Base-by-base conservation (phyloP, 805 yeast genomes). In the Phaffomyces thermotolerans region DNA sequence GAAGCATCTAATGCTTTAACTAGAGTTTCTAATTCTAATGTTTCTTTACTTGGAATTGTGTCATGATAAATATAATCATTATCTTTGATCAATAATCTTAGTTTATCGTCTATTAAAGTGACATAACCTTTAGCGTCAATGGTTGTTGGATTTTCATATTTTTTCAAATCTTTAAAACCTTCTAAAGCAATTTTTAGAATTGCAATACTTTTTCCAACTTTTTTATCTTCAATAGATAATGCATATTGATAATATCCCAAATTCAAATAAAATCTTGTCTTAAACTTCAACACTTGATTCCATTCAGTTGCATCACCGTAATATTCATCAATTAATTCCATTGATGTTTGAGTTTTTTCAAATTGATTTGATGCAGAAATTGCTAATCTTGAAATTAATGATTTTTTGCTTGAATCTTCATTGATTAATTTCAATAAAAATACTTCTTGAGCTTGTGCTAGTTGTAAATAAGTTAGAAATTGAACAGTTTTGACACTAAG, bases 11-110 rank as follows among this genome's bases (percentile, higher is more conserved):
- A 68, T 1, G 81, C 76, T 48, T 84, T 79, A 5, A 88, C 70
- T 13, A 78, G 83, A 7, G 86, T 76, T 0, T 34, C 37, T 6
- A 55, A 25, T 17, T 57, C 59, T 39, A 88, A 63, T 0, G 81
- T 63, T 20, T 76, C 75, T 27, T 64, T 63, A 4, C 76, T 67
- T 1, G 96, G 96, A 13, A 90, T 67, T 1, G 70, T 54, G 18
- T 84, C 91, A 62, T 93, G 95, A 58, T 86, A 91, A 32, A 91
- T 86, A 53, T 79, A 82, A 58, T 91, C 97, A 56, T 91, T 91
- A 57, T 91, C 98, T 52, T 84, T 88, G 23, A 74, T 79, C 52
- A 86, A 53, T 3, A 61, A 52, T 24, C 59, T 60, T 13, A 67
- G 49, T 39, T 71, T 67, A 14, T 60, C 62, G 15, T 68, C 71